A percentile compares a stretch with the other conserved stretches of the same genome.
These are phyloP conservation scores for Omphalotus olearius DNA, from an alignment of 1,284 basidiomycete species.

Conservation along the genomic window DNA sequence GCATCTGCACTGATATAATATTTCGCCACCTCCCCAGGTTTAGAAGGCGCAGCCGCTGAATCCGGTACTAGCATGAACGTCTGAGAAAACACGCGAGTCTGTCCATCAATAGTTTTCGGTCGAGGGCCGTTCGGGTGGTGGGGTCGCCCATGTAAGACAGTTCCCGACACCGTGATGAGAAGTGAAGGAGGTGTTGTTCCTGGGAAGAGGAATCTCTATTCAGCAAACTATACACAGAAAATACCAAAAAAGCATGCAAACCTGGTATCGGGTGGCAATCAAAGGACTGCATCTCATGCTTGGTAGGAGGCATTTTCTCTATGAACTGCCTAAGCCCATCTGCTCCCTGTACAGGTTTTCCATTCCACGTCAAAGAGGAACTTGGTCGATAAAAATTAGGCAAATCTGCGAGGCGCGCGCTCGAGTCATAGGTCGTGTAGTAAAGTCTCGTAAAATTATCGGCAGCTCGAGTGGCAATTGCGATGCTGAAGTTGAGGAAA, in stretches of 20 bases:
- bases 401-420: constrained; percentile 62
- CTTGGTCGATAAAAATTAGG: constrained; percentile 73
- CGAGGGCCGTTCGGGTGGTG: constrained; percentile 44
- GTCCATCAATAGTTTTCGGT: constrained; percentile 58
- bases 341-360: constrained; percentile 69
- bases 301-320: constrained; percentile 66
- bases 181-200: constrained; percentile 75
- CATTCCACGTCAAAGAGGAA: constrained; percentile 81
- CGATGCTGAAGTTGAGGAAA: constrained; percentile 47
- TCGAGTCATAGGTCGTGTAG: constrained; percentile 75
- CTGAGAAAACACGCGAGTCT: constrained; percentile 80
- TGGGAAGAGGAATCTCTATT: constrained; percentile 23
- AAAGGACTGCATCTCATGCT: constrained; percentile 80
- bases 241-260: constrained; percentile 26
- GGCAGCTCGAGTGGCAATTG: constrained; percentile 76
- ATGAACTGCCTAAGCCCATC: constrained; percentile 65
- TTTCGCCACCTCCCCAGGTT: constrained; percentile 68
- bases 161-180: constrained; percentile 73
- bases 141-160: constrained; percentile 67
- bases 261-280: constrained; percentile 87
- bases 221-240: neutral
- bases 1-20: constrained; percentile 76
- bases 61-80: constrained; percentile 83
- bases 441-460: constrained; percentile 76
- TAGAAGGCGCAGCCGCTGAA: constrained; percentile 53